Base-by-base conservation (phyloP, 495 filamentous ascomycete species). In the Penicillium pulvis region DNA sequence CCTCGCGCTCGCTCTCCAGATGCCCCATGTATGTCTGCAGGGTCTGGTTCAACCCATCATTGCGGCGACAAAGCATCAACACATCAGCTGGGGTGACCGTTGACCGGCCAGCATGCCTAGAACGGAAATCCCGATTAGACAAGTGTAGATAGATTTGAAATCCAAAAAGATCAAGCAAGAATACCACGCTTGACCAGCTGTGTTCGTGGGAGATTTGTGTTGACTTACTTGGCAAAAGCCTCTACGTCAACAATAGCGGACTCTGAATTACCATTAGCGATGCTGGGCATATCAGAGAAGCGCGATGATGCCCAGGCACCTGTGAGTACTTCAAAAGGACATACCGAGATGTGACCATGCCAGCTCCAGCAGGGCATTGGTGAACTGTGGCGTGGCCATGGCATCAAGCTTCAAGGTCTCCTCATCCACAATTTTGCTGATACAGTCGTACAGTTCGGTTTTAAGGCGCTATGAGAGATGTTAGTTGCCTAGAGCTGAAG, bases 381-480 rank as follows among this genome's bases (percentile, higher is more conserved):
- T 97, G 74, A 97, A 98, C 68, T 97, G 93, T 7, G 92, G 93
- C 1, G 92, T 97, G 2, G 93, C 91, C 72, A 93, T 97, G 57
- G 88, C 81, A 66, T 89, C 87, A 12, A 89, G 79, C 24, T 80
- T 79, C 36, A 94, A 74, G 30, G 86, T 89, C 69, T 96, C 91
- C 60, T 93, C 86, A 71, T 97, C 93, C 46, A 97, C 89, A 48
- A 92, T 91, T 69, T 92, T 89, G 67, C 93, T 93, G 58, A 97
- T 85, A 20, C 85, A 82, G 70, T 89, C 90, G 93, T 93, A 98
- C n/a, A 98, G 83, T 33, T 92, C 90, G 51, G 91, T 86, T 83
- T 98, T 98, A 56, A 97, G 81, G 60, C 88, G 88, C 91, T 97
- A 57, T 19, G 0, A 43, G 4, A 17, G 10, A 45, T 20, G 26